Conservation (phyloP, 2,329 filamentous ascomycete genomes). For the Colletotrichum salicis region DNA sequence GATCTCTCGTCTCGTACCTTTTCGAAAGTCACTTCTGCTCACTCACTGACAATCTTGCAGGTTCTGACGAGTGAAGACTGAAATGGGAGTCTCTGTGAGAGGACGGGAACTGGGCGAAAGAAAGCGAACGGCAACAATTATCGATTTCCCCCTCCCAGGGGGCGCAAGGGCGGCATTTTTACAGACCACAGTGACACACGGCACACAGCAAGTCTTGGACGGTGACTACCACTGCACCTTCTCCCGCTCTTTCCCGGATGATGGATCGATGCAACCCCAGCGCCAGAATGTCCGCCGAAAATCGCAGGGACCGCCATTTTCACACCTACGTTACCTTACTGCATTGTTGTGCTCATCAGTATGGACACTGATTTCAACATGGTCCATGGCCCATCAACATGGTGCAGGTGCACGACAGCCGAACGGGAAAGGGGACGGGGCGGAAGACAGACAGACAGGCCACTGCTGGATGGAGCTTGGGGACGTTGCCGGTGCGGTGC, state of each 20-base stretch:
- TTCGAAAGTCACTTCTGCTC: constrained; percentile 20
- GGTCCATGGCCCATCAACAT: background rate
- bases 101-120: background rate
- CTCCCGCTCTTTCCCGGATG: background rate
- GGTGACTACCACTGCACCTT: background rate
- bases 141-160: background rate
- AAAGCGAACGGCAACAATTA: background rate
- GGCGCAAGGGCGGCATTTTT: constrained; percentile 17
- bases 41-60: constrained; percentile 8
- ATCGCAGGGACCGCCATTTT: constrained; percentile 14
- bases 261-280: constrained; percentile 20
- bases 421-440: background rate
- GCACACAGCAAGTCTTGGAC: constrained; percentile 25
- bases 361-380: background rate
- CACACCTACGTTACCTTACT: background rate
- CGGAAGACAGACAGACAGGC: background rate
- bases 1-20: constrained; percentile 25
- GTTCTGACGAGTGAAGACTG: background rate
- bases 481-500: constrained; percentile 1
- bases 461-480: constrained; percentile 1
- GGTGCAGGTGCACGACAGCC: background rate
- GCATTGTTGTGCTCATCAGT: background rate
- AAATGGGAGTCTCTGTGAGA: background rate
- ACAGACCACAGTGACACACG: background rate
- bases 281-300: constrained; percentile 15